A percentile compares a stretch with the other conserved stretches of the same genome.
Conservation (phyloP, 2,329 filamentous ascomycete species). For the Dactylonectria macrodidyma region DNA sequence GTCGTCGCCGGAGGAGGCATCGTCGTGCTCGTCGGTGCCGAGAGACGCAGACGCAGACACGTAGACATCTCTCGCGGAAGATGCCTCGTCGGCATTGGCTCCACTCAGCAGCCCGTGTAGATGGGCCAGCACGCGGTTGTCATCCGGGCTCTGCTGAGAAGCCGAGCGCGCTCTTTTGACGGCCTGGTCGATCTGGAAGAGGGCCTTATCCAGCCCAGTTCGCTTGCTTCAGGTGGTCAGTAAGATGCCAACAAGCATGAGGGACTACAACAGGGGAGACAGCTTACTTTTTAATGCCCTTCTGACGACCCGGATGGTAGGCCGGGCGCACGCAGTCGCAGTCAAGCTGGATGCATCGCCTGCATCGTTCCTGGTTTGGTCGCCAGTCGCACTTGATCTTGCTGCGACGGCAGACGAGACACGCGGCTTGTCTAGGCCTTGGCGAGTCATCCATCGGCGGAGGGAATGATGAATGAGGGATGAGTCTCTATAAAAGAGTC, state of each 20-base stretch:
- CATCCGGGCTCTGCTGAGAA: conserved; percentile 57
- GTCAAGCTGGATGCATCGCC: conserved; percentile 71
- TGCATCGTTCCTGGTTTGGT: conserved; percentile 67
- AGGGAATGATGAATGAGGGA: no score
- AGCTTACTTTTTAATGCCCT: conserved; percentile 81
- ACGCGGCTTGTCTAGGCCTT: conserved; percentile 65
- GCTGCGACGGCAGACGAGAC: conserved; percentile 75
- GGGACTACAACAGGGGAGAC: neutral
- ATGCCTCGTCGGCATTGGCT: conserved; percentile 38
- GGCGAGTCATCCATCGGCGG: conserved; percentile 43
- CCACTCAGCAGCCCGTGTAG: conserved; percentile 58
- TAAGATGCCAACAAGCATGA: neutral
- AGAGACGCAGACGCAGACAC: conserved; percentile 32
- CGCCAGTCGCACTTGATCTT: conserved; percentile 78
- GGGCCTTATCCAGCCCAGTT: conserved; percentile 80
- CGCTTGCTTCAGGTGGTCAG: conserved; percentile 71
- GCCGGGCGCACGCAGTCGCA: conserved; percentile 77
- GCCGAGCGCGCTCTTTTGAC: conserved; percentile 68
- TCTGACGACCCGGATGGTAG: conserved; percentile 82
- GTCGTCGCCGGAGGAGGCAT: conserved; percentile 52
- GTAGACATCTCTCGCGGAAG: conserved; percentile 33
- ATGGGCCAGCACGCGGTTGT: conserved; percentile 62
- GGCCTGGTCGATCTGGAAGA: conserved; percentile 82
- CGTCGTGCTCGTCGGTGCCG: conserved; percentile 45
- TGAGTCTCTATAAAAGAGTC: no score